Evolutionary conservation across 2,329 filamentous ascomycete genomes (phyloP).

Genomic region (Zasmidium cellare): DNA sequence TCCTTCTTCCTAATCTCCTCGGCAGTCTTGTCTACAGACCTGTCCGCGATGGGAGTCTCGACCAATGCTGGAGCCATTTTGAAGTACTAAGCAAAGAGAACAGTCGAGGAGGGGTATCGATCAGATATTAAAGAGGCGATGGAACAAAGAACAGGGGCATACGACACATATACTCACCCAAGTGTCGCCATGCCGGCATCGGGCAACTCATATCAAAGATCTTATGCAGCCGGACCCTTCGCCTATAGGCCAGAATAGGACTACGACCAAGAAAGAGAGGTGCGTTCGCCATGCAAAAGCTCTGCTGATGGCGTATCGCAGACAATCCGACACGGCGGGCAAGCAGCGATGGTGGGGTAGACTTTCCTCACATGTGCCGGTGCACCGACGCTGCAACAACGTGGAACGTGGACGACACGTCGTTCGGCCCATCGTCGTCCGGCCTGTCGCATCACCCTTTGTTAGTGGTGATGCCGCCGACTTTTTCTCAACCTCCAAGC

Average conservation of each 20-base stretch:
- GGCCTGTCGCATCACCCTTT: conserved; percentile 3
- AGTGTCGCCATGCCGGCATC: conserved; percentile 23
- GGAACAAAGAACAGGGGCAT: conserved; percentile 4
- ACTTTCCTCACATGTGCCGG: not conserved
- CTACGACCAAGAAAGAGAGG: not conserved
- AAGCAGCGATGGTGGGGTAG: conserved; percentile 12
- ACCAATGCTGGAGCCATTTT: conserved; percentile 47
- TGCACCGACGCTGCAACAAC: not conserved
- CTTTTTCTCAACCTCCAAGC: not conserved
- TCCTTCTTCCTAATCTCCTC: conserved; percentile 28
- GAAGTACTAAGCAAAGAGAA: not conserved
- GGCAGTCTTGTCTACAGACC: conserved; percentile 21
- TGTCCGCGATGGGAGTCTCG: conserved; percentile 32
- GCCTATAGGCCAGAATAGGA: conserved; percentile 12
- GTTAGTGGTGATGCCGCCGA: not conserved
- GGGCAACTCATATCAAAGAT: conserved; percentile 11
- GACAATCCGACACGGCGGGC: no score
- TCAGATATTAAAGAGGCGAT: not conserved
- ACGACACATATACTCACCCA: conserved; percentile 14
- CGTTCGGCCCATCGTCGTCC: conserved; percentile 3
- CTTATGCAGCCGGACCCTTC: conserved; percentile 8
- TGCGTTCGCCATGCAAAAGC: conserved; percentile 3
- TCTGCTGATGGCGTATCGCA: conserved; percentile 11
- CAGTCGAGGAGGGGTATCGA: not conserved
- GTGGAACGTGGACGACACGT: conserved; percentile 11